Evolutionary conservation across 1,139 yeast species (phyloP).

Genomic region (Suhomyces bribrorum): DNA sequence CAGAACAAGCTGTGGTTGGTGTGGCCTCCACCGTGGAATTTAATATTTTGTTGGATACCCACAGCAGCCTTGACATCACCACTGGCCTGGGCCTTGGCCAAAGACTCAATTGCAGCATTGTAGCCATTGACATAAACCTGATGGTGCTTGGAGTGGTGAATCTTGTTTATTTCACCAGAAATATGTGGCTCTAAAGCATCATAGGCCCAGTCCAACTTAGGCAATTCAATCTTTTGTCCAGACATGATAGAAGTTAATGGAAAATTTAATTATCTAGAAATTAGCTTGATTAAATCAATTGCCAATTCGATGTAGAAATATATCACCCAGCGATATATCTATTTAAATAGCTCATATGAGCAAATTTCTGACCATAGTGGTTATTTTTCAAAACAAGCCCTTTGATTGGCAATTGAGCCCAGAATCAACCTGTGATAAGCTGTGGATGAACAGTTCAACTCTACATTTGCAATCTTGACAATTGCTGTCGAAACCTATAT

Average conservation of each 20-base stretch:
- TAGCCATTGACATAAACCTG: slow-evolving; percentile 46
- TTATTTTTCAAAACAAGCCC: slow-evolving; percentile 1
- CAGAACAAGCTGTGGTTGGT: slow-evolving; percentile 47
- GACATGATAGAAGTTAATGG: slow-evolving; percentile 8
- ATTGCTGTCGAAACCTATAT: neutral
- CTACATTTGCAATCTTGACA: neutral
- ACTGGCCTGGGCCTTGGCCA: slow-evolving; percentile 34
- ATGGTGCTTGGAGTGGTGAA: slow-evolving; percentile 46
- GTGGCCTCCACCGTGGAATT: slow-evolving; percentile 49
- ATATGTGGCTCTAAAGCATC: slow-evolving; percentile 46
- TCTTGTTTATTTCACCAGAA: slow-evolving; percentile 42
- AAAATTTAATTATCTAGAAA: neutral
- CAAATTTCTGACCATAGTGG: slow-evolving; percentile 10
- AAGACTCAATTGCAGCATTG: slow-evolving; percentile 42
- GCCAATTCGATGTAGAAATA: no score
- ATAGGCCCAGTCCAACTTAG: slow-evolving; percentile 45
- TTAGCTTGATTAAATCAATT: neutral
- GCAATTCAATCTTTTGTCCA: slow-evolving; percentile 24
- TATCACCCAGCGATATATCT: no score
- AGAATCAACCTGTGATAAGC: neutral
- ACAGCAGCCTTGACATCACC: slow-evolving; percentile 42
- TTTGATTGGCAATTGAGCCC: slow-evolving; percentile 1
- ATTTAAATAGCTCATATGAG: slow-evolving; percentile 4
- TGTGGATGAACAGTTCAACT: neutral
- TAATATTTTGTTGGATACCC: slow-evolving; percentile 40